Evolutionary conservation across 73 alveolate species (phyloP), one percentile per base, ranked within the genome.

Genomic region (Urostyla sp.): DNA sequence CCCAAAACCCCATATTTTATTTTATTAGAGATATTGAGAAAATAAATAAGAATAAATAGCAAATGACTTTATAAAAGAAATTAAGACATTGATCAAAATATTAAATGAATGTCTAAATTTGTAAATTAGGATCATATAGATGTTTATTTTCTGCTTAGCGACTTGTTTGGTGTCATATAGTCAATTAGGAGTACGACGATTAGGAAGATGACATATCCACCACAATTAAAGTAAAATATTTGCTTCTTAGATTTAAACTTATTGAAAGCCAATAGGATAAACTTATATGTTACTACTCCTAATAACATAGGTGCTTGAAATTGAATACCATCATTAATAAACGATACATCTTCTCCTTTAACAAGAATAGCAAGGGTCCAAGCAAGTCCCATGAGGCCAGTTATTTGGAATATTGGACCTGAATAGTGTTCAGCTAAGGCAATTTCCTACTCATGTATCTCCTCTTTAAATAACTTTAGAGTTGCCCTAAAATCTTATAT

Each of bases 321-420:
- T 40, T 84, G 55, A 24, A 84, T 84, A 36, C 80, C 55, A 4
- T 35, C 85, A 44, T 84, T 84, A 4, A 27, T 31, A 72, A 84
- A 84, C 11, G 72, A 23, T 0, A 84, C 73, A 18, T 28, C 37
- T 2, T 21, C 13, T 37, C 88, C 87, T 4, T 45, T 37, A 1
- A 34, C 6, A 10, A 60, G 46, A 23, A 73, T 75, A 30, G 10
- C 53, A 79, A 84, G n/a, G 54, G 73, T 43, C 92, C 92, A 84
- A 16, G 92, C 73, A 23, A 84, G 32, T 13, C 92, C 92, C 4
- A 75, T 72, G 18, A 84, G 84, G n/a, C 92, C 92, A 18, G 92
- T 84, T 23, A 74, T 74, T 32, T 84, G 80, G 49, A 84, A 84
- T 21, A 84, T 84, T 15, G 86, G 88, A 0, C 82, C 88, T 21